phyloP scores from a whole-genome alignment of 2,329 filamentous ascomycete species.

The Fusarium zealandicum region DNA sequence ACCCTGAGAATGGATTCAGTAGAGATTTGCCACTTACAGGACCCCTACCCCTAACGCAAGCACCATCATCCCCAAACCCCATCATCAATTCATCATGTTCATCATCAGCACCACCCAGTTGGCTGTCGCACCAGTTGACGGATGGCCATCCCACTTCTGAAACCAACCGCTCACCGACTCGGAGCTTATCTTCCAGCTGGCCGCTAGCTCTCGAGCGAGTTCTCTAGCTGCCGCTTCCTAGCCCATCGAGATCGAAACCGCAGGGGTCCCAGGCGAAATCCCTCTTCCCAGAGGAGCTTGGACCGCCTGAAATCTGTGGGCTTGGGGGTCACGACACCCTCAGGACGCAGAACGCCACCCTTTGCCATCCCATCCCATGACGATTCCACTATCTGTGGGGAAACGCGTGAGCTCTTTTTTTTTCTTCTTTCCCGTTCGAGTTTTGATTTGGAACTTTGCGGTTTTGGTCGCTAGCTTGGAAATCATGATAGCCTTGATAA shows the following conservation, averaged over 20 bases:
- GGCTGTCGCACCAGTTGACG: no score
- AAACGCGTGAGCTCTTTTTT: slow-evolving; percentile 39
- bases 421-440: no score
- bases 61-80: not conserved
- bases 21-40: slow-evolving; percentile 12
- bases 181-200: slow-evolving; percentile 34
- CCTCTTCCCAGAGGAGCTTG: not conserved
- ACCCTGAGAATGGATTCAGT: not conserved
- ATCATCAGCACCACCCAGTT: slow-evolving; percentile 1
- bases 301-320: slow-evolving; percentile 4
- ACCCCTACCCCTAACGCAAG: slow-evolving; percentile 10
- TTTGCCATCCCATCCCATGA: slow-evolving; percentile 14
- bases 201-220: not conserved
- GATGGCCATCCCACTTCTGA: not conserved
- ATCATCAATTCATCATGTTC: slow-evolving; percentile 15
- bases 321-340: slow-evolving; percentile 28
- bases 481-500: slow-evolving; percentile 17
- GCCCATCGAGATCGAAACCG: slow-evolving; percentile 27
- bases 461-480: not conserved
- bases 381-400: slow-evolving; percentile 36
- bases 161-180: slow-evolving; percentile 32
- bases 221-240: not conserved
- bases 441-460: no score
- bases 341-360: not conserved
- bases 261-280: not conserved